Evolutionary conservation across 306 rosid species (phyloP), one percentile per base, ranked within the genome.

Genomic region (Urtica urens): DNA sequence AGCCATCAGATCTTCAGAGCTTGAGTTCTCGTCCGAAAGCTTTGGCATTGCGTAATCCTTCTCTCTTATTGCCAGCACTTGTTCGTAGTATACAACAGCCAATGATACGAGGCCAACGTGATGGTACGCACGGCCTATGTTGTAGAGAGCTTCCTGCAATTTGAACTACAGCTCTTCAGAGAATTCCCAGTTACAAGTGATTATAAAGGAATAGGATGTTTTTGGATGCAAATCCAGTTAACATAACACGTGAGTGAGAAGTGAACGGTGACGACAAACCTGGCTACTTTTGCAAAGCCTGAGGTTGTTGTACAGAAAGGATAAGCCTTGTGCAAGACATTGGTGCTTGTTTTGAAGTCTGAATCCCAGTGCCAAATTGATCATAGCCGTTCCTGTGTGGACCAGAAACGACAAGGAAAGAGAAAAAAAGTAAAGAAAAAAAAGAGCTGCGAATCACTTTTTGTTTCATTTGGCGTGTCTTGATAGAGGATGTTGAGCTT

Each of bases 331-430:
- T 6, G 77, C 78, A 58, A 80, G 51, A 72, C 93, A 80, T 62
- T 72, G 94, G 58, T 87, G 94, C 71, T 75, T 83, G 63, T 87
- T 87, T 63, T 87, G 94, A 73, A 87, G 93, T 57, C 96, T 71
- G 22, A 83, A 73, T 65, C 86, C 93, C 25, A 87, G 74, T 33
- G 94, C 78, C 58, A 87, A 61, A 65, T 87, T 87, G 74, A 87
- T 74, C 67, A 83, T 67, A 62, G 96, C 78, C 18, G 94, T 62
- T 67, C 94, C 90, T 83, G 64, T 55, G 64, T 30, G 49, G 14
- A 14, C 42, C 18, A 28, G 40, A 21, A 57, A 44, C 2, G n/a
- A n/a, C n/a, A n/a, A n/a, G n/a, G n/a, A n/a, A n/a, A n/a, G n/a
- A n/a, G n/a, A n/a, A n/a, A n/a, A n/a, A n/a, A n/a, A n/a, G n/a